Evolutionary conservation across 225 moss, liverwort and hornwort species (phyloP).

Genomic region (Bryum argenteum): DNA sequence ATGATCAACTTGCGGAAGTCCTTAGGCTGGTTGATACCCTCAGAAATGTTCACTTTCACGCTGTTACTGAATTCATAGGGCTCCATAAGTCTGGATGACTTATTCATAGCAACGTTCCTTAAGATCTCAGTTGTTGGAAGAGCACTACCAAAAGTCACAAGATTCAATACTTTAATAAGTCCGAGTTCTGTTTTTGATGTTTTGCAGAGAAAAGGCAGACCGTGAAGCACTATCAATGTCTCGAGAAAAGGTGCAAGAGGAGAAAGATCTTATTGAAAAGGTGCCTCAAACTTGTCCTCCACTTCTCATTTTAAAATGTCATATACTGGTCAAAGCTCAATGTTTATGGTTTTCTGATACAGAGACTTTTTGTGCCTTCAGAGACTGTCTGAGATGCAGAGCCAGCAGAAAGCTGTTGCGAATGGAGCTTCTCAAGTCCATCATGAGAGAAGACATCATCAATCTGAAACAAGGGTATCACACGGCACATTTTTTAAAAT

Average conservation of each 20-base stretch:
- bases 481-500: neutral
- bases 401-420: constrained; percentile 32
- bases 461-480: constrained; percentile 40
- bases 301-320: neutral
- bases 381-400: constrained; percentile 44
- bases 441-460: constrained; percentile 37
- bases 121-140: constrained; percentile 3
- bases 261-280: constrained; percentile 57
- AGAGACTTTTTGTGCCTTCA: constrained; percentile 17
- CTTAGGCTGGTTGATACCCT: constrained; percentile 1
- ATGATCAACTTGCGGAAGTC: constrained; percentile 3
- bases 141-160: neutral
- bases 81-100: neutral
- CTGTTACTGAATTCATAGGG: neutral
- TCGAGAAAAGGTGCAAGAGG: constrained; percentile 67
- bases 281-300: constrained; percentile 24
- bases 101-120: neutral
- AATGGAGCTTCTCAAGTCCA: constrained; percentile 28
- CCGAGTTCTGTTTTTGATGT: constrained; percentile 7
- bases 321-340: neutral
- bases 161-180: neutral
- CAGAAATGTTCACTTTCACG: constrained; percentile 11
- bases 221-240: constrained; percentile 57
- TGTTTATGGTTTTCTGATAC: constrained; percentile 7
- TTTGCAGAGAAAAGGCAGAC: constrained; percentile 72